Conservation (phyloP, 2,329 filamentous ascomycete genomes). For the Sclerotiophoma versabilis region DNA sequence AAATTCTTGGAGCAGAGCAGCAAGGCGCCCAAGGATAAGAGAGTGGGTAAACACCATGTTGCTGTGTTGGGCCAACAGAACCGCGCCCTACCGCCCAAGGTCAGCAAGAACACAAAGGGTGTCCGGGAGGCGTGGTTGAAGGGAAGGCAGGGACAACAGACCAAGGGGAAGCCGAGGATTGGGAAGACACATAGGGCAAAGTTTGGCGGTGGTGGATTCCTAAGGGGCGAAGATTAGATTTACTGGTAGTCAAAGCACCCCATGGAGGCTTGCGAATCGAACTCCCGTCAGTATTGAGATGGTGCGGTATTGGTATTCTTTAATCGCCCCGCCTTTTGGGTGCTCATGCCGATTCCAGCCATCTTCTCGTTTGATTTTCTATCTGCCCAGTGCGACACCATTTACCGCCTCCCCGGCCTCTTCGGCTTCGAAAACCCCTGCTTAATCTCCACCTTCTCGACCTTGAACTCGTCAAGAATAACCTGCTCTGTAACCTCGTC, state of each 20-base stretch:
- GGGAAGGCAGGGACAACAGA: constrained; percentile 47
- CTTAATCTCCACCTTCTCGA: constrained; percentile 71
- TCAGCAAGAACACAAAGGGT: constrained; percentile 44
- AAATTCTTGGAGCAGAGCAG: constrained; percentile 58
- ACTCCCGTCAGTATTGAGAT: not conserved
- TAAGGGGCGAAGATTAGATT: constrained; percentile 37
- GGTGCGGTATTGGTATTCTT: not conserved
- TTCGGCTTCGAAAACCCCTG: constrained; percentile 79
- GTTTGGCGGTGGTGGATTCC: constrained; percentile 38
- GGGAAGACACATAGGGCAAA: constrained; percentile 42
- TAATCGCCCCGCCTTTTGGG: no score
- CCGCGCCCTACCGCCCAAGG: constrained; percentile 54
- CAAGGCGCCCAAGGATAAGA: constrained; percentile 59
- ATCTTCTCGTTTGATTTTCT: no score
- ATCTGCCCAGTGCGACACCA: no score
- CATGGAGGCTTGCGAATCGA: not conserved
- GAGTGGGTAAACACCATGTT: constrained; percentile 57
- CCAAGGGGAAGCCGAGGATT: constrained; percentile 22
- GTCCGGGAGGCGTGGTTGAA: constrained; percentile 54
- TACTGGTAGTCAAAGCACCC: not conserved
- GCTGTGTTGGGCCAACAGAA: constrained; percentile 56
- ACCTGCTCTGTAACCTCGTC: constrained; percentile 72
- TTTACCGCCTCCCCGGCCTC: constrained; percentile 70
- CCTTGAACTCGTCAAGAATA: constrained; percentile 72
- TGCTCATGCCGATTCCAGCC: no score